These are phyloP conservation scores for Eucalyptus cloeziana DNA, from an alignment of 345 rosid genomes.

Conservation along the genomic window DNA sequence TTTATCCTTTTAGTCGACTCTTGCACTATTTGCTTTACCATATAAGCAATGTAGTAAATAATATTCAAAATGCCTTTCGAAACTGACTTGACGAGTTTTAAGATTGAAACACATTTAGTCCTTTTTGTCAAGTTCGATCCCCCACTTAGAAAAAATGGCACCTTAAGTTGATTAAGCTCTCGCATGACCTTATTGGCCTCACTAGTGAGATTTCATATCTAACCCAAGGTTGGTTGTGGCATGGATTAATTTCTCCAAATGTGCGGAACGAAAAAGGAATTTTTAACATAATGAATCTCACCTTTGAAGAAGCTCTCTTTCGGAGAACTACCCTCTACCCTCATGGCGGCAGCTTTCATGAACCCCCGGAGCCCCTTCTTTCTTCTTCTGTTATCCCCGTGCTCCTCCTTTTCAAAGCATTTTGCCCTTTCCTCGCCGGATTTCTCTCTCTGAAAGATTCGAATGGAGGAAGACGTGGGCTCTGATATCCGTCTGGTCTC, in stretches of 20 bases:
- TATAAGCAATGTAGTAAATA: neutral
- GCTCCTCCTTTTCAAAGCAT: neutral
- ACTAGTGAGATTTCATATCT: neutral
- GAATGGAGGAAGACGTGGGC: neutral
- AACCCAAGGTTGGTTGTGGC: neutral
- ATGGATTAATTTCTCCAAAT: neutral
- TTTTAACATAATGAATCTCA: neutral
- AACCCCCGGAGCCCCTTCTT: neutral
- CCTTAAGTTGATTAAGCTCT: neutral
- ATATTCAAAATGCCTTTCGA: neutral
- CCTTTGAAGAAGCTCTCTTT: neutral
- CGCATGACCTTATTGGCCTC: neutral
- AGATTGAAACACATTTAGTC: neutral
- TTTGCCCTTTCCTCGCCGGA: neutral
- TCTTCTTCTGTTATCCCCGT: neutral
- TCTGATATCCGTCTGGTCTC: neutral
- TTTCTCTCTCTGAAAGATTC: neutral
- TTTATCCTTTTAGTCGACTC: neutral
- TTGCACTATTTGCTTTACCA: neutral
- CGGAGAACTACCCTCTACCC: neutral
- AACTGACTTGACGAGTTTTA: neutral
- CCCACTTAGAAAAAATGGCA: neutral
- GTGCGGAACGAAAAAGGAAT: neutral
- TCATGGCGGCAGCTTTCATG: neutral
- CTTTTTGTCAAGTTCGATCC: neutral